Conservation (phyloP, 495 filamentous ascomycete genomes). For the Talaromyces liani region DNA sequence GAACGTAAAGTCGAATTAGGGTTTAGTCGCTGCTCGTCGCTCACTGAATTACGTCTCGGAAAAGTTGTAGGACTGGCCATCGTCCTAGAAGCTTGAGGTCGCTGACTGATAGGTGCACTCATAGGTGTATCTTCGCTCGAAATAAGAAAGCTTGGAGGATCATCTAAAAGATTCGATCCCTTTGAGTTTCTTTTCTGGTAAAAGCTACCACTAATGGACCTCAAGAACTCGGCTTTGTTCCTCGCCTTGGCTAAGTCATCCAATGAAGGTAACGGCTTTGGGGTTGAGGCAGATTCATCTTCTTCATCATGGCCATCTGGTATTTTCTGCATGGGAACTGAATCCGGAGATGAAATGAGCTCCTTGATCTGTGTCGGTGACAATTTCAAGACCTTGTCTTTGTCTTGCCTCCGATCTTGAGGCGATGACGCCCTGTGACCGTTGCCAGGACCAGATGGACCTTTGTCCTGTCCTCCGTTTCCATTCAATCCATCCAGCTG, state of each 20-base stretch:
- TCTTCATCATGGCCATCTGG: constrained; percentile 12
- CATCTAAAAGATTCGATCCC: constrained; percentile 18
- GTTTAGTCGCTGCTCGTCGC: constrained; percentile 1
- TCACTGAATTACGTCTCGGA: constrained; percentile 6
- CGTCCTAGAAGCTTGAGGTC: constrained; percentile 26
- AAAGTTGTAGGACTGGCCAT: constrained; percentile 26
- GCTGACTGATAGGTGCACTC: constrained; percentile 17
- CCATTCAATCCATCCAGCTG: background rate
- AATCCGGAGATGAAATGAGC: constrained; percentile 48
- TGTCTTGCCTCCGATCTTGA: background rate
- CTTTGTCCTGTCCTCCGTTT: background rate
- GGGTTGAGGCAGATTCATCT: background rate
- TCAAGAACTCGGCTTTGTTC: constrained; percentile 6
- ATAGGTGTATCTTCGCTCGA: constrained; percentile 14
- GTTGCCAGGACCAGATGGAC: background rate
- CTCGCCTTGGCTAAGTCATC: constrained; percentile 6
- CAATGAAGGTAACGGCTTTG: background rate
- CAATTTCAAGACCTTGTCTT: constrained; percentile 40
- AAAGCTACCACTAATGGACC: constrained; percentile 8
- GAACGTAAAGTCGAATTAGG: constrained; percentile 25
- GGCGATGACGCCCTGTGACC: background rate
- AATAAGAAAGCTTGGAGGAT: constrained; percentile 16
- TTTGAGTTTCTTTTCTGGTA: constrained; percentile 17
- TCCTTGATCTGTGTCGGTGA: constrained; percentile 47
- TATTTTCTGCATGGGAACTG: constrained; percentile 34